Percentiles rank a stretch among this genome's conserved stretches.
These are phyloP conservation scores for Aspergillus haitiensis DNA, from an alignment of 495 filamentous ascomycete genomes.

Conservation along the genomic window DNA sequence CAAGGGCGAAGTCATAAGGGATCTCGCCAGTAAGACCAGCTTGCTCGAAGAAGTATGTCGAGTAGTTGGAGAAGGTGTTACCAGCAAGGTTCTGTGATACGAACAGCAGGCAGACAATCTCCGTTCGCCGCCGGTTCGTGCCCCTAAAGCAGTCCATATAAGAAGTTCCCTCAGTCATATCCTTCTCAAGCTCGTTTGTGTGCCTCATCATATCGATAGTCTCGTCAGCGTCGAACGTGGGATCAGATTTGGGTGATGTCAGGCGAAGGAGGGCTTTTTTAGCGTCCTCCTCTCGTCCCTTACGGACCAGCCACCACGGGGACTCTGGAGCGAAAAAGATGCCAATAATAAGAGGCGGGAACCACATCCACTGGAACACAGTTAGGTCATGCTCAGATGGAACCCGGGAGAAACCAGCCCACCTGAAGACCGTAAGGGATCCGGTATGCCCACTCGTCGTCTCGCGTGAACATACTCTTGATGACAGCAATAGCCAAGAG, in stretches of 20 bases:
- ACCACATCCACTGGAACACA: constrained; percentile 82
- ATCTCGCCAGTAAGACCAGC: constrained; percentile 60
- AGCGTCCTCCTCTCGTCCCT: constrained; percentile 64
- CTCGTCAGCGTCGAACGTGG: constrained; percentile 68
- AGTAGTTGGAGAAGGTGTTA: constrained; percentile 76
- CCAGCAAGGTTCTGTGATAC: constrained; percentile 77
- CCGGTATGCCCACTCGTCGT: constrained; percentile 66
- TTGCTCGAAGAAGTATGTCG: constrained; percentile 72
- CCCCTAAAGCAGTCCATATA: constrained; percentile 76
- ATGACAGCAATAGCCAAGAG: constrained; percentile 73
- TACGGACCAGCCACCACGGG: constrained; percentile 80
- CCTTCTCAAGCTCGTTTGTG: constrained; percentile 70
- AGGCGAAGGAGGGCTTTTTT: constrained; percentile 67
- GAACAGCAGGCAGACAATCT: constrained; percentile 77
- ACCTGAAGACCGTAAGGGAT: constrained; percentile 30
- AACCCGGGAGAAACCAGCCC: constrained; percentile 46
- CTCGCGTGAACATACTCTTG: constrained; percentile 56
- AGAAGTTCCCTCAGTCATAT: constrained; percentile 63
- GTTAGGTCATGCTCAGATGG: constrained; percentile 71
- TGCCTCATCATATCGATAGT: constrained; percentile 82
- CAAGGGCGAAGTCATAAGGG: constrained; percentile 68
- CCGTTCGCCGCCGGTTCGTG: constrained; percentile 68
- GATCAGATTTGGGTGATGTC: constrained; percentile 55
- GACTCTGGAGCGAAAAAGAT: constrained; percentile 72
- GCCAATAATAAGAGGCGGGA: constrained; percentile 66